Evolutionary conservation across 2,329 filamentous ascomycete genomes (phyloP).

Genomic region (Aspergillus sojae): DNA sequence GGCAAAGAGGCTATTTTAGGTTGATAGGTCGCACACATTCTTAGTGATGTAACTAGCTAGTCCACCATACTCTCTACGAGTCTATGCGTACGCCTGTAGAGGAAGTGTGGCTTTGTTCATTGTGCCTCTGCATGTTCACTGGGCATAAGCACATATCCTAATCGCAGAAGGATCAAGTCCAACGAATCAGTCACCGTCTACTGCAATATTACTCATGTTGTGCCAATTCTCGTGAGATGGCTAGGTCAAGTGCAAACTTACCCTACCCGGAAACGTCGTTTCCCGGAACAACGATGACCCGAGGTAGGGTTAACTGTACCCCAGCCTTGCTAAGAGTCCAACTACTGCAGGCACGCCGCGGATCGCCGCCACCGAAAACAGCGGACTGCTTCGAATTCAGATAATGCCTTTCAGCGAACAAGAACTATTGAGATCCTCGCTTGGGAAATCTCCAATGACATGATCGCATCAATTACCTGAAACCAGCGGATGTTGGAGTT

Average conservation of each 20-base stretch:
- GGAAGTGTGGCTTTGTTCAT: not conserved
- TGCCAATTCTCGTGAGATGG: no score
- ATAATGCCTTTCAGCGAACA: not conserved
- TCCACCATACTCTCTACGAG: not conserved
- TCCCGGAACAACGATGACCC: not conserved
- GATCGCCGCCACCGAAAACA: slow-evolving; percentile 5
- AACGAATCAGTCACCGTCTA: not conserved
- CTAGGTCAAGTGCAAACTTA: not conserved
- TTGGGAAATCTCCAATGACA: not conserved
- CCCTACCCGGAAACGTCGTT: not conserved
- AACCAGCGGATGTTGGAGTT: not conserved
- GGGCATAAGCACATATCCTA: not conserved
- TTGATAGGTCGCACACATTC: not conserved
- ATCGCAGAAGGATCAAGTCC: not conserved
- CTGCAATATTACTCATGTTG: no score
- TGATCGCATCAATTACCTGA: not conserved
- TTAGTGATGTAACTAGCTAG: not conserved
- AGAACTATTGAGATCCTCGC: not conserved
- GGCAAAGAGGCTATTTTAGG: not conserved
- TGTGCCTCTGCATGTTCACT: not conserved
- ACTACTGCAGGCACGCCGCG: slow-evolving; percentile 1
- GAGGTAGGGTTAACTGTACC: not conserved
- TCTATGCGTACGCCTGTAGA: not conserved
- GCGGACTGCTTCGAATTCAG: slow-evolving; percentile 1
- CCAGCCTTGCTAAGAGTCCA: slow-evolving; percentile 2